A percentile compares a stretch with the other conserved stretches of the same genome.
Conservation (phyloP, 371 early-diverging fungal species). For the Mycotypha africana region DNA sequence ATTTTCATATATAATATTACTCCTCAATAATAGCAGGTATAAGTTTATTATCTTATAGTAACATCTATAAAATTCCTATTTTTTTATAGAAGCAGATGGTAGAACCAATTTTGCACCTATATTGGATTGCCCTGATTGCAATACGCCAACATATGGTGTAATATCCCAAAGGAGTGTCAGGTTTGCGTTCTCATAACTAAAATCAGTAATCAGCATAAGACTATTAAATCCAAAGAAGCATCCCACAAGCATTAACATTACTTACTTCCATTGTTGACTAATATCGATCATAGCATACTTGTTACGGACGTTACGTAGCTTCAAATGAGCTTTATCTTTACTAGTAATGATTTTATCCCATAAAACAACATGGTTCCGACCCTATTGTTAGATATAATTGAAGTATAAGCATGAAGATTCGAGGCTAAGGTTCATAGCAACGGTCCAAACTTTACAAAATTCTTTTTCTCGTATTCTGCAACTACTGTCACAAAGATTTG, state of each 20-base stretch:
- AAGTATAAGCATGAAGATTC: too few relatives aligned
- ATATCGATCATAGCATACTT: constrained; percentile 73
- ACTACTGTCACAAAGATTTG: constrained; percentile 87
- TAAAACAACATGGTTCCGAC: constrained; percentile 76
- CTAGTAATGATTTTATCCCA: constrained; percentile 88
- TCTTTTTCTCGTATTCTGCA: constrained; percentile 73
- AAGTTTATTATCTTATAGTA: too few relatives aligned
- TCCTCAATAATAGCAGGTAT: too few relatives aligned
- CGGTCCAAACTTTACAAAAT: constrained; percentile 54
- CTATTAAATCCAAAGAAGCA: not conserved
- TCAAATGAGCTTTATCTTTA: constrained; percentile 63
- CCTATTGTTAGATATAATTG: too few relatives aligned
- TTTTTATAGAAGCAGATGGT: constrained; percentile 8
- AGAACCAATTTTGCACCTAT: constrained; percentile 6
- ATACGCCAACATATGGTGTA: constrained; percentile 82
- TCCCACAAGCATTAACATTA: not conserved
- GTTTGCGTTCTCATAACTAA: constrained; percentile 54
- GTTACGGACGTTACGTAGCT: constrained; percentile 56
- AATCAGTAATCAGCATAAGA: not conserved
- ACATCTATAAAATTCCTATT: too few relatives aligned
- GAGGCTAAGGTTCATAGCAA: too few relatives aligned
- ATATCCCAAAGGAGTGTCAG: constrained; percentile 84
- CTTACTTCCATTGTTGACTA: constrained; percentile 65
- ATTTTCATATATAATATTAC: too few relatives aligned
- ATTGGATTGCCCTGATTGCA: constrained; percentile 48